Evolutionary conservation across 345 rosid species (phyloP).

Genomic region (Toxicodendron radicans): DNA sequence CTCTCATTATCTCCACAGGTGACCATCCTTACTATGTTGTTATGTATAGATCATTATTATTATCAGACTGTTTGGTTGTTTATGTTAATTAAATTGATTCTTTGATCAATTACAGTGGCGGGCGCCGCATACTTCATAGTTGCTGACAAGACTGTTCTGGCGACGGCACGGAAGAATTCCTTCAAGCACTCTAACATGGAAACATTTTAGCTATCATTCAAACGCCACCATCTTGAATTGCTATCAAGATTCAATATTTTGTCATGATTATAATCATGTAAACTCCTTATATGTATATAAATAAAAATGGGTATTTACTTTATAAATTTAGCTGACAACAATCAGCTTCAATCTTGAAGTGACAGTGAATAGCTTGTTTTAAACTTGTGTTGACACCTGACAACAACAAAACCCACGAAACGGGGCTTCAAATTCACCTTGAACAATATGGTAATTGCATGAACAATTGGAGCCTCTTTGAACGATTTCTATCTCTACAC

Average conservation of each 20-base stretch:
- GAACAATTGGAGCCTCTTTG: slow-evolving; percentile 66
- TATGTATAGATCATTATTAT: too few relatives aligned
- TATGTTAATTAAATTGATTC: neutral
- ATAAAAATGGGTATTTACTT: slow-evolving; percentile 25
- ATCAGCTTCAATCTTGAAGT: neutral
- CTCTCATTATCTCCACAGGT: slow-evolving; percentile 81
- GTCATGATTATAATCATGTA: neutral
- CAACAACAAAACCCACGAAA: neutral
- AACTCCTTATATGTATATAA: slow-evolving; percentile 19
- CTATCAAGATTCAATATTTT: slow-evolving; percentile 4
- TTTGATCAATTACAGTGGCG: slow-evolving; percentile 45
- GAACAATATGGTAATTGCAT: slow-evolving; percentile 48
- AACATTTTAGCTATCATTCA: neutral
- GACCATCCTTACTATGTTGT: too few relatives aligned
- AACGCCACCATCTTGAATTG: slow-evolving; percentile 19
- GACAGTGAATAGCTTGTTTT: neutral
- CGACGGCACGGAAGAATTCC: slow-evolving; percentile 76
- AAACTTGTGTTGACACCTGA: neutral
- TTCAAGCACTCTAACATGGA: slow-evolving; percentile 38
- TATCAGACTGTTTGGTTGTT: neutral
- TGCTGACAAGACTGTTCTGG: slow-evolving; percentile 91
- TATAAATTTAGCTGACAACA: neutral
- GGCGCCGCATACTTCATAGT: slow-evolving; percentile 92
- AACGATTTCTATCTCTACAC: slow-evolving; percentile 67
- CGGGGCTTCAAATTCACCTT: neutral